Base-by-base conservation (phyloP, 257 asterid species). In the Gardenia jasminoides region DNA sequence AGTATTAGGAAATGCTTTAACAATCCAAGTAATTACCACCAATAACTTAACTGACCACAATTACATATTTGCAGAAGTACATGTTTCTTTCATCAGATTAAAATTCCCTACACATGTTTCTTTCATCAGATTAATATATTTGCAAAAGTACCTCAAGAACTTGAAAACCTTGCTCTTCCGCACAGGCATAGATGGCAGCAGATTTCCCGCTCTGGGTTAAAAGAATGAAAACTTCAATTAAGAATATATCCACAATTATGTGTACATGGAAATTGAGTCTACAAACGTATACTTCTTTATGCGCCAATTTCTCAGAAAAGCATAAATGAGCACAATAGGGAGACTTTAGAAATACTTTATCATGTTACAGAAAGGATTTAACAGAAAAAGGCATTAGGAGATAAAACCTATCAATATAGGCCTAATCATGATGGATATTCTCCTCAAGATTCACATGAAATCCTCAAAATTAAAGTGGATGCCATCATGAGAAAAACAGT, bases 161-260 rank as follows among this genome's bases (percentile, higher is more conserved):
- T 85, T 92, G 97, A 85, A 96, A 96, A 67, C 99, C 97, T 84
- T 93, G 92, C 87, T 96, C 99, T 86, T 88, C 87, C 58, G 99
- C 98, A 87, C 97, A 96, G 62, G 99, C 96, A 84, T 92, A 96
- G 72, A 96, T 91, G 83, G 99, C 93, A 82, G 99, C 98, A 75
- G 99, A 93, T 88, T 96, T 96, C 82, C 99, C 99, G 84, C 98
- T 87, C 99, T 96, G 87, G 88, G 82, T 80, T 66, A 52, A 67
- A 73, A 77, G 65, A 75, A 74, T 78, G 78, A 74, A 82, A 74
- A 66, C 74, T 67, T 79, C 75, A 72, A 77, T 71, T 26, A 76
- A 47, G 20, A 26, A 30, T 26, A 31, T 20, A 54, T 59, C 16
- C 13, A 31, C 28, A 33, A 69, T 43, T 13, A 31, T 48, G 17